Evolutionary conservation across 768 basidiomycete species (phyloP).

Genomic region (Crassisporium funariophilum): DNA sequence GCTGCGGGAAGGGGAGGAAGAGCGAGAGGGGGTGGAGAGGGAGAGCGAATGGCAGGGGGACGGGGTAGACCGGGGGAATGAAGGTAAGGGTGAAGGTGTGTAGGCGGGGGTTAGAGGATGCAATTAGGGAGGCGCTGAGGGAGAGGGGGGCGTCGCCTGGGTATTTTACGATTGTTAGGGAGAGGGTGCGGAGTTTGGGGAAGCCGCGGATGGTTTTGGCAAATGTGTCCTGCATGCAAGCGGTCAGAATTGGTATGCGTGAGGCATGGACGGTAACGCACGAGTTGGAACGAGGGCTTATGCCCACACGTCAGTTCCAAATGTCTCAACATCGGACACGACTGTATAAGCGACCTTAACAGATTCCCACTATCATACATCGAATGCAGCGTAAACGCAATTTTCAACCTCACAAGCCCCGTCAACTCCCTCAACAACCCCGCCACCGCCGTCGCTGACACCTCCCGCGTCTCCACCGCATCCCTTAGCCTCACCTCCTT

Average conservation of each 20-base stretch:
- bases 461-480: conserved; percentile 65
- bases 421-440: conserved; percentile 59
- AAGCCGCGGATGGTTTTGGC: conserved; percentile 64
- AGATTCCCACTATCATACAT: conserved; percentile 75
- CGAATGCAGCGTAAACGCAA: conserved; percentile 70
- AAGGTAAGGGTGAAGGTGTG: conserved; percentile 64
- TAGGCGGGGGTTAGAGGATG: conserved; percentile 68
- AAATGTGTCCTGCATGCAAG: conserved; percentile 51
- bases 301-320: conserved; percentile 68
- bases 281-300: conserved; percentile 74
- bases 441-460: conserved; percentile 63
- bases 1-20: conserved; percentile 45
- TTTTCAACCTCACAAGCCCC: conserved; percentile 57
- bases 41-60: conserved; percentile 48
- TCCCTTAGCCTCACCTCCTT: conserved; percentile 65
- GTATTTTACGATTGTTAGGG: conserved; percentile 66
- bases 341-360: conserved; percentile 63
- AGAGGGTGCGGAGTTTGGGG: conserved; percentile 61
- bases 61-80: conserved; percentile 54
- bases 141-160: conserved; percentile 64
- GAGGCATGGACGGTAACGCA: conserved; percentile 32
- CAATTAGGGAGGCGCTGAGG: conserved; percentile 61
- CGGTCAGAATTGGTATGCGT: background rate
- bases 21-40: conserved; percentile 44
- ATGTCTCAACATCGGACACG: conserved; percentile 65